Percentiles rank a stretch among this genome's conserved stretches.
phyloP scores from a whole-genome alignment of 1,139 yeast genomes.

The Kodamaea plutei region DNA sequence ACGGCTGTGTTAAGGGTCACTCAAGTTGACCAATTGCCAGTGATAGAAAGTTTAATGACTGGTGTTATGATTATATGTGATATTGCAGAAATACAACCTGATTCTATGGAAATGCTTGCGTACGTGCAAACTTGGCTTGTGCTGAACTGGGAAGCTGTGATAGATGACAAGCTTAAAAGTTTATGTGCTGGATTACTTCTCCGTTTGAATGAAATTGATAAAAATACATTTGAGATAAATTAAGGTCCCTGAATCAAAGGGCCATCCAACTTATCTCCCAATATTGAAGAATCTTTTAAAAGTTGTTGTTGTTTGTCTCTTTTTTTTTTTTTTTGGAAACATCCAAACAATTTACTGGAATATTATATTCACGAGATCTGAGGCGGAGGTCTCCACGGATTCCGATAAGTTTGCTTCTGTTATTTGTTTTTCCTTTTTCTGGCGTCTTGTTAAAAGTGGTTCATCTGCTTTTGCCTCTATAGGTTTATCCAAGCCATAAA shows the following conservation, averaged over 20 bases:
- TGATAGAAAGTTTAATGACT: constrained; percentile 46
- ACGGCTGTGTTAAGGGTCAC: constrained; percentile 20
- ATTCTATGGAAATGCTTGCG: constrained; percentile 27
- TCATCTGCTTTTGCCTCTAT: no score
- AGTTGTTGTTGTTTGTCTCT: no score
- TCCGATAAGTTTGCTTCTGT: no score
- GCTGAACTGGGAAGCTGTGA: constrained; percentile 41
- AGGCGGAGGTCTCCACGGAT: no score
- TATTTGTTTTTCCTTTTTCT: no score
- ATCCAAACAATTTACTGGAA: no score
- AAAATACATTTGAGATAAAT: constrained; percentile 9
- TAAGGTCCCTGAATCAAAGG: no score
- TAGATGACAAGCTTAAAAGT: constrained; percentile 43
- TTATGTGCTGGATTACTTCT: constrained; percentile 50
- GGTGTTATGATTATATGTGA: constrained; percentile 46
- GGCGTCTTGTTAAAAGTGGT: no score
- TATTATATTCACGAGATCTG: no score
- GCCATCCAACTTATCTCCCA: no score
- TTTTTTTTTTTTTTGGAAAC: no score
- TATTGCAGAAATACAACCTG: constrained; percentile 33
- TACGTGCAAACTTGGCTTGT: constrained; percentile 40
- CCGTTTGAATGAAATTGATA: constrained; percentile 26
- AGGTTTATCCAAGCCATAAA: constrained; percentile 21
- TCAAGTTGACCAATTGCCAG: constrained; percentile 26
- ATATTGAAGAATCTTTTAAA: no score